A percentile compares a stretch with the other conserved stretches of the same genome.
Conservation (phyloP, 257 asterid species). For the Avicennia marina region DNA sequence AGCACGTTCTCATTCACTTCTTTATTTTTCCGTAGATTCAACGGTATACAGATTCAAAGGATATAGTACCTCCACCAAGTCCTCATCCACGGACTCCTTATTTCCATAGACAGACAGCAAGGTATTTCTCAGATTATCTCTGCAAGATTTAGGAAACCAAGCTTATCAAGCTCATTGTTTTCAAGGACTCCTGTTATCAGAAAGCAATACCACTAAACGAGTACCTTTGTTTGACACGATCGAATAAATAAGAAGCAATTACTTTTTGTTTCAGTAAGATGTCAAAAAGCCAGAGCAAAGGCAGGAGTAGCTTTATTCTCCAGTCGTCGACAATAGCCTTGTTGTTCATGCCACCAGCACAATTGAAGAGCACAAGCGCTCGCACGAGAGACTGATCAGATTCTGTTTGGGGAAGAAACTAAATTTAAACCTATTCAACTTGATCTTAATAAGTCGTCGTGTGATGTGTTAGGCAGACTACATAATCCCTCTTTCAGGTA, state of each 20-base stretch:
- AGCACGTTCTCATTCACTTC: neutral
- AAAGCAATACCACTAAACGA: slow-evolving; percentile 4
- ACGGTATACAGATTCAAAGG: neutral
- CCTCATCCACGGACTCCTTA: slow-evolving; percentile 76
- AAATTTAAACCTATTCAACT: neutral
- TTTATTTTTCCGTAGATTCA: neutral
- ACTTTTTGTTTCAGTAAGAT: slow-evolving; percentile 63
- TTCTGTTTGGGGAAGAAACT: slow-evolving; percentile 32
- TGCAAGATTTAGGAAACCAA: slow-evolving; percentile 26
- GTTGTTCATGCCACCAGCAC: slow-evolving; percentile 98
- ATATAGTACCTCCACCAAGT: slow-evolving; percentile 69
- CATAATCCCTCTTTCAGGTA: neutral
- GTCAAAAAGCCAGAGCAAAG: slow-evolving; percentile 81
- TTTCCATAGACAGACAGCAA: slow-evolving; percentile 72
- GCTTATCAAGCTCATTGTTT: neutral
- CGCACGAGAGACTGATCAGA: slow-evolving; percentile 42
- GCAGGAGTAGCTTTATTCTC: slow-evolving; percentile 77
- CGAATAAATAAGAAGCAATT: slow-evolving; percentile 59
- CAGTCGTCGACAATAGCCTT: slow-evolving; percentile 96
- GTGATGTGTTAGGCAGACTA: neutral
- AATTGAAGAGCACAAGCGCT: slow-evolving; percentile 82
- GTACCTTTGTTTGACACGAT: slow-evolving; percentile 63
- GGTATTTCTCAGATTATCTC: slow-evolving; percentile 58
- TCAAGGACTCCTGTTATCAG: neutral
- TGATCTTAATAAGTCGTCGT: slow-evolving; percentile 2